Percentiles rank a stretch among this genome's conserved stretches.
phyloP scores from a whole-genome alignment of 2,329 filamentous ascomycete species.

The Pseudocercospora eumusae region DNA sequence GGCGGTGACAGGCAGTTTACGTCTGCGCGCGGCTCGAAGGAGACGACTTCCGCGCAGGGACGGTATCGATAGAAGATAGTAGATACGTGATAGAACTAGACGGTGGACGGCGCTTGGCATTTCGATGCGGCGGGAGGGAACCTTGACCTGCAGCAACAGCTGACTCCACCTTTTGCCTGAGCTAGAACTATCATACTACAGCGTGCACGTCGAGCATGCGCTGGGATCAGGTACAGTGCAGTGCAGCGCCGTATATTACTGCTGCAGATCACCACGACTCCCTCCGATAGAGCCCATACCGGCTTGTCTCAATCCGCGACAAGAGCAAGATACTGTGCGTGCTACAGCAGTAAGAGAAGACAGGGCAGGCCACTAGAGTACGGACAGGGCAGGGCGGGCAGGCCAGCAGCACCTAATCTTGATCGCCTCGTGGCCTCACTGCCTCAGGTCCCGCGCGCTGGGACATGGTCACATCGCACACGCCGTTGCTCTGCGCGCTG shows the following conservation, averaged over 20 bases:
- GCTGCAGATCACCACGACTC: neutral
- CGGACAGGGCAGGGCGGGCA: neutral
- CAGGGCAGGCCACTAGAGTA: no score
- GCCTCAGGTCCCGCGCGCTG: constrained; percentile 14
- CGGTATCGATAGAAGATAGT: no score
- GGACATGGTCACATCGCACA: constrained; percentile 8
- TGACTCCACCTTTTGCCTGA: neutral
- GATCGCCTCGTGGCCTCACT: constrained; percentile 16
- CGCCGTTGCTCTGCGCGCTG: constrained; percentile 1
- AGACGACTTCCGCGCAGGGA: constrained; percentile 1
- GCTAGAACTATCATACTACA: neutral
- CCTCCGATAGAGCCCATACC: neutral
- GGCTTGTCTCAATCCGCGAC: constrained; percentile 5
- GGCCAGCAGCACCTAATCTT: constrained; percentile 2
- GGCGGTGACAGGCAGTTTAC: constrained; percentile 33
- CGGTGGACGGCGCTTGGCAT: constrained; percentile 6
- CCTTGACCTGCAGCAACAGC: neutral
- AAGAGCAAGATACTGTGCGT: constrained; percentile 11
- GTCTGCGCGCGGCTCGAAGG: constrained; percentile 15
- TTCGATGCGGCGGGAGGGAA: constrained; percentile 6
- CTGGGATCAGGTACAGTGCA: constrained; percentile 9
- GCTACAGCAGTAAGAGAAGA: constrained; percentile 3
- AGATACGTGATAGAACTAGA: no score
- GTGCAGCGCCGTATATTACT: constrained; percentile 5
- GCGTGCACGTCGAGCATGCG: constrained; percentile 3